phyloP scores from a whole-genome alignment of 1,139 yeast genomes.

The Saccharomyces hybrid region DNA sequence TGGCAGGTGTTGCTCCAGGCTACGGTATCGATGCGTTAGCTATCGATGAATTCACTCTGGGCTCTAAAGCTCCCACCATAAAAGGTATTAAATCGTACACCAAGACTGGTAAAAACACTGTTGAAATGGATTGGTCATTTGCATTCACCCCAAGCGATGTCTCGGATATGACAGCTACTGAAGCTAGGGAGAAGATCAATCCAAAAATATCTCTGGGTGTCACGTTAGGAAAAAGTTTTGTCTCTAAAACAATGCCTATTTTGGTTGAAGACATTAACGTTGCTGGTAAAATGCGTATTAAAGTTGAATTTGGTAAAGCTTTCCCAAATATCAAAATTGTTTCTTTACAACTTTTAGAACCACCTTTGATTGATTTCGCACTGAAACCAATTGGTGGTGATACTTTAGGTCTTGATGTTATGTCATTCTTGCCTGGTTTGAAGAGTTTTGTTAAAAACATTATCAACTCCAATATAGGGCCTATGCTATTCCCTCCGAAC shows the following conservation, averaged over 20 bases:
- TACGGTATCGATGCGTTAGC: conserved; percentile 68
- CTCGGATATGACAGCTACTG: conserved; percentile 71
- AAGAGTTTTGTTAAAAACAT: conserved; percentile 62
- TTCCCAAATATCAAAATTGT: conserved; percentile 72
- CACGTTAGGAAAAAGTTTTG: conserved; percentile 69
- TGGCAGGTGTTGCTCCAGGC: conserved; percentile 71
- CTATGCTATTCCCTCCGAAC: conserved; percentile 77
- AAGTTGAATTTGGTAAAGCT: conserved; percentile 49
- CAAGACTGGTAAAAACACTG: conserved; percentile 53
- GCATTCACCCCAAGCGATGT: conserved; percentile 75
- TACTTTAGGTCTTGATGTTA: conserved; percentile 70
- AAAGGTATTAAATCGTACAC: conserved; percentile 65
- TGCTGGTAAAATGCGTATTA: conserved; percentile 62
- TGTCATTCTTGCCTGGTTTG: conserved; percentile 76
- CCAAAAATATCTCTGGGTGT: conserved; percentile 77
- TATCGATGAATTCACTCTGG: conserved; percentile 68
- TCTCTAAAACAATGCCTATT: conserved; percentile 65
- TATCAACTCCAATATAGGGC: conserved; percentile 62
- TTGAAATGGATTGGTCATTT: conserved; percentile 79
- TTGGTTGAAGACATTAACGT: conserved; percentile 73
- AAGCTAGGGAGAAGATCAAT: conserved; percentile 58
- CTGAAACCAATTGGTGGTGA: conserved; percentile 87
- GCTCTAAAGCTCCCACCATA: conserved; percentile 70
- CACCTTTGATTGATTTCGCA: conserved; percentile 68
- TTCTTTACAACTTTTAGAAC: conserved; percentile 63